Evolutionary conservation across 257 asterid species (phyloP).

Genomic region (Ilex asprella): DNA sequence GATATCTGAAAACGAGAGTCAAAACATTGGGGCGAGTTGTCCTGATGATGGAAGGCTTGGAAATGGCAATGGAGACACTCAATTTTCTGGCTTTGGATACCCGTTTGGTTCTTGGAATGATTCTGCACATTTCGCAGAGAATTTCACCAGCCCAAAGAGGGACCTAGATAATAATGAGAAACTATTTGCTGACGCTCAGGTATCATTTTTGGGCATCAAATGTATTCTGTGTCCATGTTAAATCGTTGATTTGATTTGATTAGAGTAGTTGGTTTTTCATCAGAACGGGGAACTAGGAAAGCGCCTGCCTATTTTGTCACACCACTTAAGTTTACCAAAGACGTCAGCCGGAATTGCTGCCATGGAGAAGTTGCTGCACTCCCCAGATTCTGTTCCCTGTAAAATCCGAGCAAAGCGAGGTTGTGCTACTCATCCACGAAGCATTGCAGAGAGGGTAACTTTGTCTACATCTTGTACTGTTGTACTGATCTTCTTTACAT

Average conservation of each 20-base stretch:
- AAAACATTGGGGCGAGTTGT: conserved; percentile 16
- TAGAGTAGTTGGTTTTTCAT: not conserved
- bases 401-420: conserved; percentile 91
- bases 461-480: not conserved
- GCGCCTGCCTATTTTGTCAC: conserved; percentile 46
- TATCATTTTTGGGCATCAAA: conserved; percentile 2
- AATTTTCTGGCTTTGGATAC: conserved; percentile 32
- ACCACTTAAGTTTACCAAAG: conserved; percentile 60
- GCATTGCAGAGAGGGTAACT: conserved; percentile 91
- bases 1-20: conserved; percentile 44
- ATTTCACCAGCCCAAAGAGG: conserved; percentile 44
- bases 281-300: conserved; percentile 43
- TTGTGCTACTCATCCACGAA: conserved; percentile 91
- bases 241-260: not conserved
- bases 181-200: conserved; percentile 31
- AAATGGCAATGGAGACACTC: conserved; percentile 21
- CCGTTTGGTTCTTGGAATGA: conserved; percentile 50
- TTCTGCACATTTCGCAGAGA: conserved; percentile 41
- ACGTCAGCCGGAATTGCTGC: conserved; percentile 42
- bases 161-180: conserved; percentile 44
- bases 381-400: conserved; percentile 66
- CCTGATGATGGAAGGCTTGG: conserved; percentile 27
- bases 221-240: not conserved
- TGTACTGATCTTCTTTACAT: too few species aligned
- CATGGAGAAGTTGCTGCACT: conserved; percentile 58